Percentiles rank a stretch among this genome's conserved stretches.
These are phyloP conservation scores for Lagerstroemia speciosa DNA, from an alignment of 345 rosid species.

Conservation along the genomic window DNA sequence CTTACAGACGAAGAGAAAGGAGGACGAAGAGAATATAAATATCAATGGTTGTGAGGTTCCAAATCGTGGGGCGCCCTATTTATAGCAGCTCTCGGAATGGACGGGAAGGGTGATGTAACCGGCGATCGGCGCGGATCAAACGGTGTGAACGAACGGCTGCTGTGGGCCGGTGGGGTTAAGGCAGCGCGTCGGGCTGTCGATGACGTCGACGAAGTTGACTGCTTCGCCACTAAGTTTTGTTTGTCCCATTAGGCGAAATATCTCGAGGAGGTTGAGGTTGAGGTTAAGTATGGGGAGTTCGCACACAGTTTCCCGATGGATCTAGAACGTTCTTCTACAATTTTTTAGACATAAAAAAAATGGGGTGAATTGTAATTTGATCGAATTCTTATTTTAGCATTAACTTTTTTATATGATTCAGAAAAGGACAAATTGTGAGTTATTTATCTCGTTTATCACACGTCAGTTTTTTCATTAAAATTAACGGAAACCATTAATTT, in stretches of 20 bases:
- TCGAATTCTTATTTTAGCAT: no score
- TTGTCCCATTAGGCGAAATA: background rate
- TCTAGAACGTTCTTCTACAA: background rate
- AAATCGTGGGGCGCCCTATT: background rate
- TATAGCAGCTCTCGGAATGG: background rate
- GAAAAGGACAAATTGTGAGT: no score
- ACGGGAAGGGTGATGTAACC: background rate
- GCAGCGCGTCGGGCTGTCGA: constrained; percentile 2
- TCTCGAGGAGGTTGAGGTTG: background rate
- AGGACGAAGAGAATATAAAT: background rate
- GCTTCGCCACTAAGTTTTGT: background rate
- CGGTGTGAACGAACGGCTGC: background rate
- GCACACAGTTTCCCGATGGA: background rate
- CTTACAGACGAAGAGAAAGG: background rate
- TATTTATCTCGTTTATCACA: no score
- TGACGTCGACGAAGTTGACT: constrained; percentile 3
- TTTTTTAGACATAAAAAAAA: no score
- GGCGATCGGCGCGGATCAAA: background rate
- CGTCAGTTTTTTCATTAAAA: no score
- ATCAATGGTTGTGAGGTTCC: no score
- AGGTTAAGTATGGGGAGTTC: background rate
- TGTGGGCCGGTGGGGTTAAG: background rate
- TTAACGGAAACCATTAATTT: no score
- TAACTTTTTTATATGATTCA: no score
- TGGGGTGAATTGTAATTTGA: no score